These are phyloP conservation scores for Colletotrichum acutatum DNA, from an alignment of 2,329 filamentous ascomycete genomes.

Conservation along the genomic window DNA sequence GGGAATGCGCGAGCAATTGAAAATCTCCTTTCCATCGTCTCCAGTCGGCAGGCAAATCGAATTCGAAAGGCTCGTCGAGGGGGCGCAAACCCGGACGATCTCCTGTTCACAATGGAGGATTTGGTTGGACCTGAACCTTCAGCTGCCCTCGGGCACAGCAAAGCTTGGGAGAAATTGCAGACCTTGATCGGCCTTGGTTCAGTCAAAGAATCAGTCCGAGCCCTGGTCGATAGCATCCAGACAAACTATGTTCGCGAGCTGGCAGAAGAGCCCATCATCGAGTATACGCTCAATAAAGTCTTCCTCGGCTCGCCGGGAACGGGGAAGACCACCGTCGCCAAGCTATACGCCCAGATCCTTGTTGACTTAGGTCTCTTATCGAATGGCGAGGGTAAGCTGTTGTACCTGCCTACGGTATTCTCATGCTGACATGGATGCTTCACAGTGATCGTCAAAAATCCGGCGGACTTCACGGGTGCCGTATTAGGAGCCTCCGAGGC, in stretches of 20 bases:
- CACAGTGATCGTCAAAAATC: slow-evolving; percentile 75
- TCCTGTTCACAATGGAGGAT: slow-evolving; percentile 73
- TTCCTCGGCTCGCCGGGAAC: slow-evolving; percentile 80
- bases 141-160: slow-evolving; percentile 58
- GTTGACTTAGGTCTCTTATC: slow-evolving; percentile 74
- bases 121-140: slow-evolving; percentile 77
- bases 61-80: slow-evolving; percentile 58
- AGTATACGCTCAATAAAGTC: slow-evolving; percentile 74
- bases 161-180: slow-evolving; percentile 69
- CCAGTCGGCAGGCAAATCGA: slow-evolving; percentile 68
- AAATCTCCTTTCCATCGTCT: slow-evolving; percentile 66
- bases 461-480: slow-evolving; percentile 76
- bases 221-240: slow-evolving; percentile 69
- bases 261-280: slow-evolving; percentile 65
- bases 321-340: slow-evolving; percentile 81
- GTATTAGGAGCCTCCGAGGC: slow-evolving; percentile 74
- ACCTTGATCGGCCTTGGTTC: slow-evolving; percentile 66
- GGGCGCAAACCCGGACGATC: slow-evolving; percentile 60
- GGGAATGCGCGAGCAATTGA: slow-evolving; percentile 79
- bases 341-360: slow-evolving; percentile 76
- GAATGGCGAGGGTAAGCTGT: slow-evolving; percentile 68
- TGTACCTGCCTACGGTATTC: background rate
- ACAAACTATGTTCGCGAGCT: slow-evolving; percentile 76
- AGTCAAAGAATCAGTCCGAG: slow-evolving; percentile 71
- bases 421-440: background rate